Evolutionary conservation across 768 basidiomycete genomes (phyloP), one percentile per base, ranked within the genome.

Genomic region (Calvatia gigantea): DNA sequence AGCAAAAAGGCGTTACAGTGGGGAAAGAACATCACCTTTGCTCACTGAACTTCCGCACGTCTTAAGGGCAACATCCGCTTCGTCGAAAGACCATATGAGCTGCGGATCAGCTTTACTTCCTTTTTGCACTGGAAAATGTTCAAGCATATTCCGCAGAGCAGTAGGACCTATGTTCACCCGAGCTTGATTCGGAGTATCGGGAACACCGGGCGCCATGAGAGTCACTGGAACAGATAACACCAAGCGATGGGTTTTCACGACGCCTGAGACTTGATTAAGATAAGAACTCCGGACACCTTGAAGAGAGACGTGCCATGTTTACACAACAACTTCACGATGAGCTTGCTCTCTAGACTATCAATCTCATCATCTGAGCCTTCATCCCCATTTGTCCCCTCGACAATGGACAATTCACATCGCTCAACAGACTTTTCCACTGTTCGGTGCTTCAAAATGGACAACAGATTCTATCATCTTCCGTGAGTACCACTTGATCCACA

Each of bases 181-280:
- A 19, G 89, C 89, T 70, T 88, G 83, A 38, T 77, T 75, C 1
- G 70, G 61, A 8, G 75, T 65, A 48, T 86, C 82, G 2, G 85
- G 83, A n/a, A 79, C 69, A n/a, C 77, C 79, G 3, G 91, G 91
- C 2, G 84, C 80, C 65, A 87, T 73, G 35, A 87, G 75, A 17
- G 82, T 75, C 2, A 76, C 77, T 32, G 83, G 79, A 2, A 79
- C 75, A 44, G 82, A 73, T 15, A 93, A 70, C 15, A 84, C 73
- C 8, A 93, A 70, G 15, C 85, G 80, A 69, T 94, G 91, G 0
- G 91, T 94, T 70, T 92, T 93, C 11, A 88, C 71, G 51, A 93
- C 84, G 39, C 89, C 91, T 93, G 50, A n/a, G n/a, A 0, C 19
- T 12, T 35, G 21, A 48, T 57, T 58, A 50, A 54, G 33, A 23